Evolutionary conservation across 257 asterid species (phyloP).

Genomic region (Rhazya stricta): DNA sequence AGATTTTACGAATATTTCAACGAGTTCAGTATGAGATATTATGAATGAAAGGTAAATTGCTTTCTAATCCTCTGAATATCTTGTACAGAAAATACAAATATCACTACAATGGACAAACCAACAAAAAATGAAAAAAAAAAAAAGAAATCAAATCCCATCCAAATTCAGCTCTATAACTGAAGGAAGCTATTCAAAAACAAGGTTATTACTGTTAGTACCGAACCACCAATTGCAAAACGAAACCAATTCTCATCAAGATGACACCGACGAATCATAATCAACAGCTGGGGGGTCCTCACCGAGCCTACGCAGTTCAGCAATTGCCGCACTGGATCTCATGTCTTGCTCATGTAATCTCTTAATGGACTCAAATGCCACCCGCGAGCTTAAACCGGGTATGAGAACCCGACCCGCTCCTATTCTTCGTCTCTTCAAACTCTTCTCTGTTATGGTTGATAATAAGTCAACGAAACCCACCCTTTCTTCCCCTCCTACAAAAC

Average conservation of each 20-base stretch:
- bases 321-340: slow-evolving; percentile 15
- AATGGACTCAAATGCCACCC: slow-evolving; percentile 22
- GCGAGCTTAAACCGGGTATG: slow-evolving; percentile 7
- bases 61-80: not conserved
- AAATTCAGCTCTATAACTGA: not conserved
- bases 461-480: slow-evolving; percentile 3
- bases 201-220: not conserved
- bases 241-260: slow-evolving; percentile 9
- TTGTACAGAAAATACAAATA: not conserved
- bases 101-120: not conserved
- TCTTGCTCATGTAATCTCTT: slow-evolving; percentile 29
- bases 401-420: slow-evolving; percentile 13
- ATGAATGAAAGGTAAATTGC: too few relatives aligned
- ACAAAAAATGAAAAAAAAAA: slow-evolving; percentile 14
- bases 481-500: not conserved
- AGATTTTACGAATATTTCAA: not conserved
- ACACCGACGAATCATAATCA: slow-evolving; percentile 22
- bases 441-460: not conserved
- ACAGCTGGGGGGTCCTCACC: slow-evolving; percentile 21
- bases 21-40: too few relatives aligned
- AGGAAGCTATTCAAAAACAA: not conserved
- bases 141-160: slow-evolving; percentile 17
- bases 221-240: not conserved
- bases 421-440: slow-evolving; percentile 9
- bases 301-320: slow-evolving; percentile 21